phyloP scores from a whole-genome alignment of 495 filamentous ascomycete genomes.

The Aspergillus wentii region DNA sequence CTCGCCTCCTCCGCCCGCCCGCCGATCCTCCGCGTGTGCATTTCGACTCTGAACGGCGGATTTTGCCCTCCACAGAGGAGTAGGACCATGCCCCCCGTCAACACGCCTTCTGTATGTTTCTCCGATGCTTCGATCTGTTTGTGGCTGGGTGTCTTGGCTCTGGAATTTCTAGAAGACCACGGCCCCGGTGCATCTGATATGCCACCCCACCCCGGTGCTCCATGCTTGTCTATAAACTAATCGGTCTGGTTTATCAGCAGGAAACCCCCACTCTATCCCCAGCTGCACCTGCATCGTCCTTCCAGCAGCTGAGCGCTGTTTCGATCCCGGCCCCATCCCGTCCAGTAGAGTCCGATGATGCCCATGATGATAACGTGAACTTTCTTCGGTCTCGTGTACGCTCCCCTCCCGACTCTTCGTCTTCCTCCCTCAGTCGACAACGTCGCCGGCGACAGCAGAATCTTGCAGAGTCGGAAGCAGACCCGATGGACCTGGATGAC shows the following conservation, averaged over 20 bases:
- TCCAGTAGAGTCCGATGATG: slow-evolving; percentile 46
- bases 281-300: slow-evolving; percentile 18
- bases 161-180: too few species aligned
- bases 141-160: too few species aligned
- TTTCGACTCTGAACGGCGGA: neutral
- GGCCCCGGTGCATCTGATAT: too few species aligned
- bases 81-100: slow-evolving; percentile 5
- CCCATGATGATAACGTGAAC: slow-evolving; percentile 55
- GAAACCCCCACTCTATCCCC: slow-evolving; percentile 27
- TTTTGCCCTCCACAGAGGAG: slow-evolving; percentile 1
- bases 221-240: neutral
- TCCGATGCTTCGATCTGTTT: too few species aligned
- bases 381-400: slow-evolving; percentile 47
- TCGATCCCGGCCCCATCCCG: slow-evolving; percentile 39
- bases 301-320: slow-evolving; percentile 21
- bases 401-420: slow-evolving; percentile 26
- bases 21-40: too few species aligned
- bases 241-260: slow-evolving; percentile 14
- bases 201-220: too few species aligned
- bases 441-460: slow-evolving; percentile 31
- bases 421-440: slow-evolving; percentile 30
- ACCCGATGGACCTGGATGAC: slow-evolving; percentile 42
- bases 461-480: slow-evolving; percentile 23
- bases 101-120: slow-evolving; percentile 15
- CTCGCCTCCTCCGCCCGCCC: neutral